These are phyloP conservation scores for Colletotrichum chlorophyti DNA, from an alignment of 2,329 filamentous ascomycete genomes.

Conservation along the genomic window DNA sequence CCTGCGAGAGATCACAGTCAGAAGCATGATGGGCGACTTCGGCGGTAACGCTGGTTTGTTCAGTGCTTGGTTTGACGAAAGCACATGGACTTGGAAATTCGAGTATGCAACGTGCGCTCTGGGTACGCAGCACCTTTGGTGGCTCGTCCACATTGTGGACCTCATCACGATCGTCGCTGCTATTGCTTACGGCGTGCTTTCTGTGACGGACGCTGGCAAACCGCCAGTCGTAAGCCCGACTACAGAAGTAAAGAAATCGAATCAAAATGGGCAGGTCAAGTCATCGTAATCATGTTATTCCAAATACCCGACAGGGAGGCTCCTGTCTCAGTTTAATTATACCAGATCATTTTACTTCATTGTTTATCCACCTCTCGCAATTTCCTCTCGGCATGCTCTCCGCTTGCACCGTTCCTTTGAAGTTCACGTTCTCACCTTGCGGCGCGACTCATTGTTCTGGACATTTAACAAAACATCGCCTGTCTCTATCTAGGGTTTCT, in stretches of 20 bases:
- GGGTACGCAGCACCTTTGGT: constrained; percentile 93
- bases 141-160: constrained; percentile 82
- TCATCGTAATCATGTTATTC: constrained; percentile 20
- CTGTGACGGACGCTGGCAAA: constrained; percentile 3
- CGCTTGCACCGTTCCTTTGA: not conserved
- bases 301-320: constrained; percentile 27
- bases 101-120: constrained; percentile 81
- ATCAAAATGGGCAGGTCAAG: constrained; percentile 9
- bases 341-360: constrained; percentile 18
- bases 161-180: constrained; percentile 50
- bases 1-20: constrained; percentile 87
- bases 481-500: too few species aligned
- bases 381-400: not conserved
- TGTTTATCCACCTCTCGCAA: not conserved
- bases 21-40: constrained; percentile 98
- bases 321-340: constrained; percentile 25
- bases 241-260: not conserved
- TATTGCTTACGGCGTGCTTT: constrained; percentile 35
- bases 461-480: too few species aligned
- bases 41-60: constrained; percentile 90
- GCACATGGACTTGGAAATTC: constrained; percentile 77
- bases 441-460: too few species aligned
- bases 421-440: too few species aligned
- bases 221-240: not conserved
- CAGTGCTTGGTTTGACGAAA: constrained; percentile 85